Base-by-base conservation (phyloP, 768 basidiomycete genomes). In the Cystoderma amianthinum region DNA sequence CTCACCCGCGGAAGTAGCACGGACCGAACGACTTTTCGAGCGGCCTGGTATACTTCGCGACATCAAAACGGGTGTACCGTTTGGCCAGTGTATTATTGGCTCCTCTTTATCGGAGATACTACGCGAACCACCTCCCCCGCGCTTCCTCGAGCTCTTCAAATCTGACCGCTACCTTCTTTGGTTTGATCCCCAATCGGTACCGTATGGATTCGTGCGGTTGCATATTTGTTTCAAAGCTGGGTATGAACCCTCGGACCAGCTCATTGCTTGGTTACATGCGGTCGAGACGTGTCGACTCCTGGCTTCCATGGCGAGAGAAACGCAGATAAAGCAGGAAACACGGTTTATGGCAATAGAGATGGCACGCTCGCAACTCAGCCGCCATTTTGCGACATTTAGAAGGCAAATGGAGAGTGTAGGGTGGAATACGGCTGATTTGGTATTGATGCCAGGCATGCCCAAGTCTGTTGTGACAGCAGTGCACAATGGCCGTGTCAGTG, bases 221-320 rank as follows among this genome's bases (percentile, higher is more conserved):
- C 65, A 67, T 44, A 64, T 78, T 32, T 65, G 65, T 48, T 60
- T 83, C 44, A 80, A 72, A 45, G 70, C 74, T 20, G 69, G 69
- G 4, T 71, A 78, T 41, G 51, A 54, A 17, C 42, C 63, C 3
- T 45, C 52, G 11, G 78, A 81, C 51, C 72, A 76, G 44, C 62
- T 80, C 28, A 71, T 71, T 42, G 79, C 74, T 2, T 84, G 82
- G 80, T 46, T 64, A 6, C 64, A 68, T 38, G 71, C 68, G 1
- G 55, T 53, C 2, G 69, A 72, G 41, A 48, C 64, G 13, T 64
- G 62, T 38, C 51, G 51, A 12, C 45, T 52, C 37, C 23, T 52
- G 19, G 15, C 32, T 16, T 16, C 10, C 13, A 21, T 7, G 5
- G 36, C 46, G 33, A 33, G 39, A 2, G 36, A 7, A 9, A 17